Conservation (phyloP, 495 filamentous ascomycete genomes). For the Glarea lozoyensis region DNA sequence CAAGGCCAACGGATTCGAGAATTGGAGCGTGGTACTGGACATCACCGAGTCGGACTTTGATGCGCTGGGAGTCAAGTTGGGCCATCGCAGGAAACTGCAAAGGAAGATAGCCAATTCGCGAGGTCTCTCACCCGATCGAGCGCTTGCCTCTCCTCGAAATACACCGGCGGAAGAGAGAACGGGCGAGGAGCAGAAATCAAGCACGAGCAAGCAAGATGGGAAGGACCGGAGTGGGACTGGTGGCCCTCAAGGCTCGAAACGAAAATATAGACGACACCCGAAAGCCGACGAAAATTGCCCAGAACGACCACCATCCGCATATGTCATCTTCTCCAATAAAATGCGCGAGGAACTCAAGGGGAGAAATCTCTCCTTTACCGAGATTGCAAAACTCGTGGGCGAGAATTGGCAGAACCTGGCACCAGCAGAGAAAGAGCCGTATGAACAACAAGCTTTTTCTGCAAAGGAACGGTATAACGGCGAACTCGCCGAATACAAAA, state of each 20-base stretch:
- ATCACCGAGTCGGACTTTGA: slow-evolving; percentile 74
- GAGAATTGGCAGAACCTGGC: slow-evolving; percentile 68
- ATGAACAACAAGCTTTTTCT: slow-evolving; percentile 54
- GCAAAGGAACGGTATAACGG: slow-evolving; percentile 64
- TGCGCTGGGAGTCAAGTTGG: slow-evolving; percentile 62
- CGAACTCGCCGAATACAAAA: slow-evolving; percentile 63
- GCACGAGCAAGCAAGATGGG: slow-evolving; percentile 24
- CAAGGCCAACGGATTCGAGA: slow-evolving; percentile 68
- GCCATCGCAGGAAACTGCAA: slow-evolving; percentile 55
- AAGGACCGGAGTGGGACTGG: slow-evolving; percentile 27
- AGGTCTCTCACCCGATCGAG: slow-evolving; percentile 42
- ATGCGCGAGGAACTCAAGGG: slow-evolving; percentile 67
- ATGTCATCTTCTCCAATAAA: slow-evolving; percentile 77
- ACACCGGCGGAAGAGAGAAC: slow-evolving; percentile 18
- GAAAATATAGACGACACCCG: slow-evolving; percentile 71
- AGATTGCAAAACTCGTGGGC: slow-evolving; percentile 73
- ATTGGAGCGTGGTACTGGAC: slow-evolving; percentile 70
- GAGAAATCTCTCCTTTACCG: slow-evolving; percentile 65
- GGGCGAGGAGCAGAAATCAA: slow-evolving; percentile 15
- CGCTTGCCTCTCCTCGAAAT: slow-evolving; percentile 26
- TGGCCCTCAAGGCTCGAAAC: slow-evolving; percentile 38
- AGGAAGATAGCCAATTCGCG: slow-evolving; percentile 47
- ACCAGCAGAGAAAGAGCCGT: slow-evolving; percentile 56
- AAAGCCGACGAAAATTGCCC: slow-evolving; percentile 76
- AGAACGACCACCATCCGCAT: slow-evolving; percentile 68